A percentile compares a stretch with the other conserved stretches of the same genome.
Conservation (phyloP, 371 early-diverging fungal species). For the Circinella minor region DNA sequence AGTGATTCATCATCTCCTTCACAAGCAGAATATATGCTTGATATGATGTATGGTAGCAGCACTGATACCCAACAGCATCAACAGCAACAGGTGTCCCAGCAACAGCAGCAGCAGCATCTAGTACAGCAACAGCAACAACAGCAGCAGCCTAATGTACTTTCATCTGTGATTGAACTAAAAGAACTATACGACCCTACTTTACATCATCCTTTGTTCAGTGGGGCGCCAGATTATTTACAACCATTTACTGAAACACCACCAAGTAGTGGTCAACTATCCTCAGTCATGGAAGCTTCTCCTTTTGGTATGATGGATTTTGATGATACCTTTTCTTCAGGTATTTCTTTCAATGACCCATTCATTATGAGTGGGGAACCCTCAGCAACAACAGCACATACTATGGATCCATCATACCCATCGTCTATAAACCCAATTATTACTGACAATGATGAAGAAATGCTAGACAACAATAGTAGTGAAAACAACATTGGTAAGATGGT, state of each 20-base stretch:
- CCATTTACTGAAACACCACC: slow-evolving; percentile 6
- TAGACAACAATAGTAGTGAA: background rate
- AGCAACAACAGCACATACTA: background rate
- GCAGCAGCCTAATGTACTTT: background rate
- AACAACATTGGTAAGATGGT: background rate
- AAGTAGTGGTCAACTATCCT: background rate
- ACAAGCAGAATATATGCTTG: slow-evolving; percentile 53
- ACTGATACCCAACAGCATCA: slow-evolving; percentile 6
- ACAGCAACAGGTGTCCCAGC: slow-evolving; percentile 26
- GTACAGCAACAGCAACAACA: slow-evolving; percentile 10
- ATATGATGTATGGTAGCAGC: slow-evolving; percentile 43
- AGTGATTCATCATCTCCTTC: slow-evolving; percentile 45
- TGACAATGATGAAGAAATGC: slow-evolving; percentile 7
- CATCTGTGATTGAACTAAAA: background rate
- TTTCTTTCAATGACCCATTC: slow-evolving; percentile 11
- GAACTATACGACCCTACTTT: slow-evolving; percentile 2
- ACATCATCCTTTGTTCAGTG: slow-evolving; percentile 8
- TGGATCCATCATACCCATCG: background rate
- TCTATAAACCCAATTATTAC: background rate
- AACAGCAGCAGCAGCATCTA: slow-evolving; percentile 6
- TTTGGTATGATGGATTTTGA: slow-evolving; percentile 21
- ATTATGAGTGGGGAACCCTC: slow-evolving; percentile 2
- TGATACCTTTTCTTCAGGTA: slow-evolving; percentile 12
- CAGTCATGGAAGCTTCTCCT: slow-evolving; percentile 1
- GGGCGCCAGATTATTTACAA: background rate